These are phyloP conservation scores for Stentor coeruleus DNA, from an alignment of 73 alveolate species.

Conservation along the genomic window DNA sequence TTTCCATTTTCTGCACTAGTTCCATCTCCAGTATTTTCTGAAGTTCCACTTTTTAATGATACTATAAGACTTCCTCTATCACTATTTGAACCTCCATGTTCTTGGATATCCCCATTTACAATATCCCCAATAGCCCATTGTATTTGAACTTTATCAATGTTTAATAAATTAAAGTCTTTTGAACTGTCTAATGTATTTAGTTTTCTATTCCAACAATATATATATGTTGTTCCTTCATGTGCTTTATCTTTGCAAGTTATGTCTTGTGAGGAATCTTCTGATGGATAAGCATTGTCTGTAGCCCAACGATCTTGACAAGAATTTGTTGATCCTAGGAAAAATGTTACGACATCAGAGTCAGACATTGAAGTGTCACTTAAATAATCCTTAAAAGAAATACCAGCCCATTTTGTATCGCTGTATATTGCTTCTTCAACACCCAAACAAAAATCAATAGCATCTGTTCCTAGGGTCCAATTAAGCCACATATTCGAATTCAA, in stretches of 20 bases:
- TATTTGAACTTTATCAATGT: not conserved
- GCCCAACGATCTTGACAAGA: not conserved
- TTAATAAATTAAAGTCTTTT: not conserved
- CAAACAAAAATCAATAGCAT: not conserved
- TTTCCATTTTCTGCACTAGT: too few species aligned
- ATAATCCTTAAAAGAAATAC: not conserved
- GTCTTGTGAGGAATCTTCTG: not conserved
- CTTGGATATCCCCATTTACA: not conserved
- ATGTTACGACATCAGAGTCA: not conserved
- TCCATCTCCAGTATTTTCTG: too few species aligned
- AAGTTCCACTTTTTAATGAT: too few species aligned
- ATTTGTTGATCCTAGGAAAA: not conserved
- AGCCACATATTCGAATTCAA: not conserved
- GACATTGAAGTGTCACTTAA: not conserved
- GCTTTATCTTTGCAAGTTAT: not conserved
- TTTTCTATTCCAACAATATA: not conserved
- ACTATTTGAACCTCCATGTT: too few species aligned
- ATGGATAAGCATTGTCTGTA: not conserved
- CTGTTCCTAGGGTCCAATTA: not conserved
- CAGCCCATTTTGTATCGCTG: not conserved
- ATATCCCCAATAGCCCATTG: not conserved
- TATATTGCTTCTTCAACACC: not conserved
- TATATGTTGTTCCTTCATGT: not conserved
- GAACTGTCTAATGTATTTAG: not conserved
- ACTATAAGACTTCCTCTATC: too few species aligned